Percentiles rank a stretch among this genome's conserved stretches.
phyloP scores from a whole-genome alignment of 179 eudicot species.

The Monotropa hypopitys region DNA sequence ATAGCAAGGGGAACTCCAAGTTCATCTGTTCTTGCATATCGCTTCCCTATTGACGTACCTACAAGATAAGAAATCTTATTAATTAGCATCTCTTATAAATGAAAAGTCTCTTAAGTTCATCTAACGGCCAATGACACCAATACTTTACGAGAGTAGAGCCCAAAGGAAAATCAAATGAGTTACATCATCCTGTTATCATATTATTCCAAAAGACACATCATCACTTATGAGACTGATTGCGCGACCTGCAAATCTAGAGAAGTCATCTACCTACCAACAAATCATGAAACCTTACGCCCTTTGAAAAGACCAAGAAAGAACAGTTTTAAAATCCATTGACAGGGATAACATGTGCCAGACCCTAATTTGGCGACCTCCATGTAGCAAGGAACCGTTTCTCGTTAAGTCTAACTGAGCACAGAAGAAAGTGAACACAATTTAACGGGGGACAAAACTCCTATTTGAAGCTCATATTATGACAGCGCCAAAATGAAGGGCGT shows the following conservation, averaged over 20 bases:
- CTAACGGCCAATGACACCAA: background rate
- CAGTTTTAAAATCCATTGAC: background rate
- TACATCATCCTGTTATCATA: background rate
- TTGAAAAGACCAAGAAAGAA: background rate
- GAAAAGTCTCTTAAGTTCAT: background rate
- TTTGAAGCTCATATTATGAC: background rate
- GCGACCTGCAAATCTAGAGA: background rate
- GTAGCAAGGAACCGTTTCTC: background rate
- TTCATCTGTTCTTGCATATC: slow-evolving; percentile 89
- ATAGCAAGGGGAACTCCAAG: slow-evolving; percentile 88
- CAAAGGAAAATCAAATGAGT: background rate
- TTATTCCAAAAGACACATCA: background rate
- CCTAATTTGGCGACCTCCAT: background rate
- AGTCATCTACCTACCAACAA: background rate
- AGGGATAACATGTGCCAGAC: background rate
- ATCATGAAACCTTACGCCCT: background rate
- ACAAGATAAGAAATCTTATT: slow-evolving; percentile 3
- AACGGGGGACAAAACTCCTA: background rate
- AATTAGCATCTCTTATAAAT: background rate
- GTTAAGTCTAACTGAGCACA: background rate
- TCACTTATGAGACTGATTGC: background rate
- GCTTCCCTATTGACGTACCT: slow-evolving; percentile 92
- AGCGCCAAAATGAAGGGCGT: background rate
- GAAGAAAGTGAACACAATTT: background rate
- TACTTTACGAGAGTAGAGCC: background rate